Conservation (phyloP, 2,329 filamentous ascomycete genomes). For the Colletotrichum costaricense region DNA sequence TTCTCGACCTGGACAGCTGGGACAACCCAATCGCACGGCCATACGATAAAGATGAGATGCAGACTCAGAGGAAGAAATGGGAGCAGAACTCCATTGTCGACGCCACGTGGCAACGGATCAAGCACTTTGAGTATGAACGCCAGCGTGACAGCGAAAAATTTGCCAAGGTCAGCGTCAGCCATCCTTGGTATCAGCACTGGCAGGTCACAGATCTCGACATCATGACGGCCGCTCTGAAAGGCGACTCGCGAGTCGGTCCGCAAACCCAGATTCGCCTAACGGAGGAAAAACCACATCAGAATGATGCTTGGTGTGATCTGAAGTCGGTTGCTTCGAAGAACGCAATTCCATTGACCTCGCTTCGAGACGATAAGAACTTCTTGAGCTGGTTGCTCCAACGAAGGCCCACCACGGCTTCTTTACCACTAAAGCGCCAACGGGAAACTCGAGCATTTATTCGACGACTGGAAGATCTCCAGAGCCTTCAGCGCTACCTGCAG, state of each 20-base stretch:
- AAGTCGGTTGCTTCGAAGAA: conserved; percentile 39
- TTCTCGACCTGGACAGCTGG: conserved; percentile 65
- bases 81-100: conserved; percentile 37
- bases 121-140: conserved; percentile 43
- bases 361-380: conserved; percentile 44
- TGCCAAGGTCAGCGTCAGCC: conserved; percentile 19
- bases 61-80: conserved; percentile 45
- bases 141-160: conserved; percentile 30
- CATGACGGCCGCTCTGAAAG: conserved; percentile 50
- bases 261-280: background rate
- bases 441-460: background rate
- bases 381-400: conserved; percentile 51
- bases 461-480: background rate
- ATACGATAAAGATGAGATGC: conserved; percentile 50
- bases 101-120: conserved; percentile 42
- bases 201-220: conserved; percentile 56
- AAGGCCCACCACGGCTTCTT: background rate
- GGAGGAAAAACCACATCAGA: background rate
- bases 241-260: background rate
- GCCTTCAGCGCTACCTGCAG: background rate
- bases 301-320: background rate
- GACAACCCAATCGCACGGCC: conserved; percentile 55
- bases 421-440: background rate
- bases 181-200: conserved; percentile 42
- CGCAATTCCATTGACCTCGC: conserved; percentile 44